These are phyloP conservation scores for Cutaneotrichosporon sp. DNA, from an alignment of 1,284 basidiomycete species.

Conservation along the genomic window DNA sequence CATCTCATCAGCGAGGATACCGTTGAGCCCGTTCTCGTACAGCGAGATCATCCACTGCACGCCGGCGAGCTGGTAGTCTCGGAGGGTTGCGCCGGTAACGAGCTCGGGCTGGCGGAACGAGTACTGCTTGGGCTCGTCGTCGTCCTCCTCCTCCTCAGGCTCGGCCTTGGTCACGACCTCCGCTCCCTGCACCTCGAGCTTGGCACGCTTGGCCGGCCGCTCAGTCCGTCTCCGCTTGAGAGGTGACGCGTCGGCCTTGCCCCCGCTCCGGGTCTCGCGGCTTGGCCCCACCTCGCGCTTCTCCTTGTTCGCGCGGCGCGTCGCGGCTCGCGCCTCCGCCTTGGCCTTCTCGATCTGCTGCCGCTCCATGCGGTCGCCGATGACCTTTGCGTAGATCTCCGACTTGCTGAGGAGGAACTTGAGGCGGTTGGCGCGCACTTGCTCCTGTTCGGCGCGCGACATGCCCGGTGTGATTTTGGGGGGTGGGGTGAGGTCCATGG, in stretches of 20 bases:
- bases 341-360: constrained; percentile 51
- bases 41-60: constrained; percentile 95
- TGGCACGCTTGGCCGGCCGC: constrained; percentile 12
- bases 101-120: constrained; percentile 68
- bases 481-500: background rate
- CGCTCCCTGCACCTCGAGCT: constrained; percentile 8
- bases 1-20: constrained; percentile 84
- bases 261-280: constrained; percentile 25
- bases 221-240: constrained; percentile 16
- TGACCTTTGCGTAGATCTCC: constrained; percentile 53
- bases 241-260: constrained; percentile 18
- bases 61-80: constrained; percentile 91
- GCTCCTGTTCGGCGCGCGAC: constrained; percentile 28
- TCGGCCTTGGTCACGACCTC: constrained; percentile 19
- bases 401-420: constrained; percentile 52
- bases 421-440: constrained; percentile 38
- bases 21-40: constrained; percentile 91
- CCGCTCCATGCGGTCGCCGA: constrained; percentile 54
- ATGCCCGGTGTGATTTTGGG: constrained; percentile 2
- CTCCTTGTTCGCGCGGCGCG: constrained; percentile 49
- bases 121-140: constrained; percentile 35
- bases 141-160: constrained; percentile 24
- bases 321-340: constrained; percentile 45
- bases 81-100: constrained; percentile 79
- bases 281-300: constrained; percentile 28